Evolutionary conservation across 2,329 filamentous ascomycete species (phyloP).

Genomic region (Camillea tinctor): DNA sequence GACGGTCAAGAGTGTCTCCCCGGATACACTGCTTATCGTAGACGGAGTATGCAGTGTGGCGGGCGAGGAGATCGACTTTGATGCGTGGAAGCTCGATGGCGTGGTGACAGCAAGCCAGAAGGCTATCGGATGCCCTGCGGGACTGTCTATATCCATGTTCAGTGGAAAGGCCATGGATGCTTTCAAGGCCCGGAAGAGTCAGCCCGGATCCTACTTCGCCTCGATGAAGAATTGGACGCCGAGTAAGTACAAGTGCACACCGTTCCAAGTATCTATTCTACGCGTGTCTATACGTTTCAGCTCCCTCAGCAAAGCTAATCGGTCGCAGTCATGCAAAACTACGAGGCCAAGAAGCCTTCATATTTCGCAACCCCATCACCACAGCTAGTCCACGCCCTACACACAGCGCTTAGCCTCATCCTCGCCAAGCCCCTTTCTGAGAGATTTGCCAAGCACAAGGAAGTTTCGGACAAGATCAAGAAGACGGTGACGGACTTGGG

Average conservation of each 20-base stretch:
- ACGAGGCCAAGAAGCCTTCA: conserved; percentile 94
- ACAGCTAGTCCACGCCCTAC: conserved; percentile 87
- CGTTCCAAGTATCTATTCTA: neutral
- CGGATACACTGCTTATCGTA: conserved; percentile 86
- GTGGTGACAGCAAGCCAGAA: conserved; percentile 96
- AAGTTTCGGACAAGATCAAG: conserved; percentile 83
- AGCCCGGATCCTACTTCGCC: conserved; percentile 86
- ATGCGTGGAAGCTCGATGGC: conserved; percentile 89
- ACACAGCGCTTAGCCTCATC: conserved; percentile 86
- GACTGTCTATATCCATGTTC: conserved; percentile 90
- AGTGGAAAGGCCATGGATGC: conserved; percentile 82
- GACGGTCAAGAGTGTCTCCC: conserved; percentile 81
- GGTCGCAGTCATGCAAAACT: conserved; percentile 89
- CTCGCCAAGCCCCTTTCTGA: conserved; percentile 75
- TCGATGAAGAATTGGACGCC: conserved; percentile 97
- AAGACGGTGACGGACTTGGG: conserved; percentile 76
- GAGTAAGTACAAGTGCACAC: conserved; percentile 50
- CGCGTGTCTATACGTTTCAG: neutral
- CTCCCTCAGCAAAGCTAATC: conserved; percentile 13
- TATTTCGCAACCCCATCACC: conserved; percentile 98
- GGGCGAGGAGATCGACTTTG: conserved; percentile 92
- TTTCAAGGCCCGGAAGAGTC: conserved; percentile 77
- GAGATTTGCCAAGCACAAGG: conserved; percentile 78
- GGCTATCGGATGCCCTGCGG: conserved; percentile 92
- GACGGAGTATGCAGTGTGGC: conserved; percentile 98